phyloP scores from a whole-genome alignment of 1,284 basidiomycete genomes.

The Anthracocystis walkeri region DNA sequence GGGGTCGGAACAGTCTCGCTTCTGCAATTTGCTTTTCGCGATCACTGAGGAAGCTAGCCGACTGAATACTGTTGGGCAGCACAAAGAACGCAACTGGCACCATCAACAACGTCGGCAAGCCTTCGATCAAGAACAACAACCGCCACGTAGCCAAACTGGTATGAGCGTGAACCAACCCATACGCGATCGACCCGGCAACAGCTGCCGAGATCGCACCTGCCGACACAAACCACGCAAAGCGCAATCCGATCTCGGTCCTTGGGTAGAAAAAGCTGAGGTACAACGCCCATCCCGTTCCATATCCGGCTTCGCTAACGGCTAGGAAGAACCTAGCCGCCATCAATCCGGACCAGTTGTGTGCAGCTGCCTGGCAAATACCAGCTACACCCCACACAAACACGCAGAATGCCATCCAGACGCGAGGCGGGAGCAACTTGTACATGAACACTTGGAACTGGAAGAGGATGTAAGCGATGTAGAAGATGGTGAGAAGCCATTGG shows the following conservation, averaged over 20 bases:
- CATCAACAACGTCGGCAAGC: slow-evolving; percentile 58
- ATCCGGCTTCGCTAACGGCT: slow-evolving; percentile 61
- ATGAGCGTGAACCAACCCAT: slow-evolving; percentile 59
- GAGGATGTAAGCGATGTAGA: slow-evolving; percentile 60
- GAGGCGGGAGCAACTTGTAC: slow-evolving; percentile 60
- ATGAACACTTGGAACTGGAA: slow-evolving; percentile 59
- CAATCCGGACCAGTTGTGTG: slow-evolving; percentile 53
- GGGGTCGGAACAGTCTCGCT: slow-evolving; percentile 48
- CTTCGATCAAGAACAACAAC: slow-evolving; percentile 64
- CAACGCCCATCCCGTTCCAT: slow-evolving; percentile 58
- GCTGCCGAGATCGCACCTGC: slow-evolving; percentile 41
- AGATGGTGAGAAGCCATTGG: slow-evolving; percentile 63
- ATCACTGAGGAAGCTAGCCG: slow-evolving; percentile 54
- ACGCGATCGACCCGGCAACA: slow-evolving; percentile 62
- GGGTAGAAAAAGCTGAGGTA: slow-evolving; percentile 66
- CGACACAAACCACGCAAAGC: slow-evolving; percentile 56
- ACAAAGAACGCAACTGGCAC: slow-evolving; percentile 51
- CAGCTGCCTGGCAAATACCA: slow-evolving; percentile 56
- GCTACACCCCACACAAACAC: slow-evolving; percentile 60
- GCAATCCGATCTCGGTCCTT: slow-evolving; percentile 59
- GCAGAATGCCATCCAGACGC: slow-evolving; percentile 52
- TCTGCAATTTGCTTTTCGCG: slow-evolving; percentile 58
- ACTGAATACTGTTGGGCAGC: slow-evolving; percentile 59
- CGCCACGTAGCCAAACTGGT: slow-evolving; percentile 52
- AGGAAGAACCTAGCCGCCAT: slow-evolving; percentile 62